Conservation (phyloP, 352 stramenopile genomes). For the Pythium periplocum region DNA sequence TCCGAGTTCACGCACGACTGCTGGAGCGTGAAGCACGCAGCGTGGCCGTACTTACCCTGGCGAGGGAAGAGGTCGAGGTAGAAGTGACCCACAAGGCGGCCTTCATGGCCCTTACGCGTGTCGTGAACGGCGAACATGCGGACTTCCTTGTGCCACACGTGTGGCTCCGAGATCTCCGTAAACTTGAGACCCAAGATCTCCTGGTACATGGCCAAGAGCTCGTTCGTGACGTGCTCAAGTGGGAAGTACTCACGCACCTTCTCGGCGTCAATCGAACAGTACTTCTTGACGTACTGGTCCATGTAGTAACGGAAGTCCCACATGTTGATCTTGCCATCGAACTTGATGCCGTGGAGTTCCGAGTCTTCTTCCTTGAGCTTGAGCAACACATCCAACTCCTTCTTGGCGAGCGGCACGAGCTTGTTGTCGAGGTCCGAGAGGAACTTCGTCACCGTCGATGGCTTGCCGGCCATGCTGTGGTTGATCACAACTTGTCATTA, state of each 20-base stretch:
- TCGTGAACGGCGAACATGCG: constrained; percentile 85
- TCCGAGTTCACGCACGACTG: constrained; percentile 69
- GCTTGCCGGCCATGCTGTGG: constrained; percentile 60
- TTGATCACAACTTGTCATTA: constrained; percentile 3
- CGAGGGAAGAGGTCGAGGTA: constrained; percentile 88
- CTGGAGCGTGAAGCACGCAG: constrained; percentile 87
- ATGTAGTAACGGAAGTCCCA: constrained; percentile 91
- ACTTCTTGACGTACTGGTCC: constrained; percentile 81
- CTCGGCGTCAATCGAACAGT: constrained; percentile 85
- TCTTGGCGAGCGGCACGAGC: constrained; percentile 70
- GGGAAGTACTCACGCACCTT: constrained; percentile 88
- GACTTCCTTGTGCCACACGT: constrained; percentile 88
- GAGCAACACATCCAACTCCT: constrained; percentile 61
- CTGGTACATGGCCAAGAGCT: constrained; percentile 86
- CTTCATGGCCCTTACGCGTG: constrained; percentile 39
- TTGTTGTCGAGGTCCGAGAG: constrained; percentile 71
- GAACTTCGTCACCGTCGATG: constrained; percentile 61
- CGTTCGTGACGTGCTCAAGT: constrained; percentile 78
- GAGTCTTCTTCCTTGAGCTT: constrained; percentile 70
- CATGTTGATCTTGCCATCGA: constrained; percentile 87
- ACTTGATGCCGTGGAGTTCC: constrained; percentile 43
- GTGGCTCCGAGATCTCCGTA: constrained; percentile 63
- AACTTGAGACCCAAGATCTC: constrained; percentile 85
- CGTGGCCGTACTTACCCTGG: constrained; percentile 84
- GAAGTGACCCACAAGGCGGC: constrained; percentile 76